These are phyloP conservation scores for Pseudocercospora musae DNA, from an alignment of 2,329 filamentous ascomycete genomes.

Conservation along the genomic window DNA sequence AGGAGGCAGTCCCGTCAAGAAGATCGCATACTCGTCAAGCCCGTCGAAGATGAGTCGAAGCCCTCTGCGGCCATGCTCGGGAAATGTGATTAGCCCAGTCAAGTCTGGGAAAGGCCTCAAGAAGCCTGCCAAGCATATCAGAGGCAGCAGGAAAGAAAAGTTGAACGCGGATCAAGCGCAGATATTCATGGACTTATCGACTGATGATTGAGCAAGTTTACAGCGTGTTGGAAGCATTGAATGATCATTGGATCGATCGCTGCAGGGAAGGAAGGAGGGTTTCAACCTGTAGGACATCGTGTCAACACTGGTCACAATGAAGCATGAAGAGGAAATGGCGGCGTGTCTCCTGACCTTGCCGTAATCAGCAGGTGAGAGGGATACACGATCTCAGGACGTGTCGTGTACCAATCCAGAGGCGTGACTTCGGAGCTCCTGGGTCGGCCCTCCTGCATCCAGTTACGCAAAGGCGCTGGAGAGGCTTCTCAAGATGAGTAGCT, in stretches of 20 bases:
- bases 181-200: constrained; percentile 22
- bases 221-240: neutral
- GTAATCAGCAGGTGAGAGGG: too few species aligned
- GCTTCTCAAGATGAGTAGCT: too few species aligned
- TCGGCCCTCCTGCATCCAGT: too few species aligned
- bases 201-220: neutral
- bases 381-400: too few species aligned
- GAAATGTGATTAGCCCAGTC: constrained; percentile 6
- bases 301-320: neutral
- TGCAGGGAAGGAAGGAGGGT: neutral
- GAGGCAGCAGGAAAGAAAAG: constrained; percentile 8
- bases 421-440: too few species aligned
- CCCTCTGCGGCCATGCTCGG: constrained; percentile 10
- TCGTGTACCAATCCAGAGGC: too few species aligned
- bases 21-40: neutral
- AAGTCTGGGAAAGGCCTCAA: constrained; percentile 4
- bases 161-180: constrained; percentile 23
- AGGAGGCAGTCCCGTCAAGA: neutral
- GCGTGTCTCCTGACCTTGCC: too few species aligned
- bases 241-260: neutral
- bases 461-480: too few species aligned
- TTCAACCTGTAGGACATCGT: neutral
- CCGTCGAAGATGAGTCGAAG: neutral
- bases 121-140: constrained; percentile 7
- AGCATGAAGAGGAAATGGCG: neutral